Evolutionary conservation across 345 rosid species (phyloP).

Genomic region (Salix purpurea): DNA sequence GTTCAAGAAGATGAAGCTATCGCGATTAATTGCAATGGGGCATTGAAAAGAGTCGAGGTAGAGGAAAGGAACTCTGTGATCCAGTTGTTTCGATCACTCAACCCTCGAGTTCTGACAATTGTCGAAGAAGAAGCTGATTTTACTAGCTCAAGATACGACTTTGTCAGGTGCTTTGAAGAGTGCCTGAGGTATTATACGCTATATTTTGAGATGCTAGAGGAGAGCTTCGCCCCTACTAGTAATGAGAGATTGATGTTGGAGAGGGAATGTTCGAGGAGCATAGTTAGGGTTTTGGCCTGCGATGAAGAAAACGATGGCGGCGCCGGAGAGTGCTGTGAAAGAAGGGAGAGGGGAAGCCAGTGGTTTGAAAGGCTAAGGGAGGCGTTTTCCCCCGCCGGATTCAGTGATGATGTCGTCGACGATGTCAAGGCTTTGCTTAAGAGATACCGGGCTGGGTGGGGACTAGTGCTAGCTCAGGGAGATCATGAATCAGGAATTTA

Average conservation of each 20-base stretch:
- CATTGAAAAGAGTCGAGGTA: conserved; percentile 39
- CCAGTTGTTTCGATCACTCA: conserved; percentile 38
- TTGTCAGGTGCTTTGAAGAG: conserved; percentile 66
- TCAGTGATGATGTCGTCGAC: conserved; percentile 63
- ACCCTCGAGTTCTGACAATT: conserved; percentile 50
- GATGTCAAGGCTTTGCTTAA: conserved; percentile 71
- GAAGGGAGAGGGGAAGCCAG: conserved; percentile 59
- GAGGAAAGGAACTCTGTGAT: conserved; percentile 41
- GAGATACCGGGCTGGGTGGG: conserved; percentile 61
- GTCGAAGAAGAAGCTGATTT: conserved; percentile 81
- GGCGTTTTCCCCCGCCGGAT: conserved; percentile 33
- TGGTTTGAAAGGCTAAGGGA: conserved; percentile 48
- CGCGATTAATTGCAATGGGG: conserved; percentile 60
- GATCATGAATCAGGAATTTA: conserved; percentile 42
- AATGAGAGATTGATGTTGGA: conserved; percentile 68
- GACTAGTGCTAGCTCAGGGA: conserved; percentile 33
- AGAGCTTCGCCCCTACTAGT: conserved; percentile 56
- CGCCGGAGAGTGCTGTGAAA: conserved; percentile 35
- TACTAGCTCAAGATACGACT: conserved; percentile 44
- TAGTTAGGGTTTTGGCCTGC: conserved; percentile 70
- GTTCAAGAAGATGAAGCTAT: conserved; percentile 56
- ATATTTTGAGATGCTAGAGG: conserved; percentile 70
- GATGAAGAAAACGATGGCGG: conserved; percentile 15
- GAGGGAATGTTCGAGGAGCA: conserved; percentile 61
- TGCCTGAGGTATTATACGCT: conserved; percentile 55